Percentiles rank a stretch among this genome's conserved stretches.
phyloP scores from a whole-genome alignment of 768 basidiomycete species.

The Leucosporidium yakuticum region DNA sequence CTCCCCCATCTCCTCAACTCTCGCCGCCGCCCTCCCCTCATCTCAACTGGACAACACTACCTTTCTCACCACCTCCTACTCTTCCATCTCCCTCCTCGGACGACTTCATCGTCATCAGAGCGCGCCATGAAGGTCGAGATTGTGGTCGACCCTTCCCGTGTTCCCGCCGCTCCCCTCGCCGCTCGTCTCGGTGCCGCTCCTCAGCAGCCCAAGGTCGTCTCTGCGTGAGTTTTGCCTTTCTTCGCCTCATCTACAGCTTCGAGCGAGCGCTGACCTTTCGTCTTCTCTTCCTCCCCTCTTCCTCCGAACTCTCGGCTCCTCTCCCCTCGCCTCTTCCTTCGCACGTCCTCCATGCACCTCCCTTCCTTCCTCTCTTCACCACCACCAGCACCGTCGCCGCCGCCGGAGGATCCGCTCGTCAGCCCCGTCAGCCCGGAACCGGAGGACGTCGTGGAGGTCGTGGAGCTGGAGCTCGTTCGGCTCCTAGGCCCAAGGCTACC shows the following conservation, averaged over 20 bases:
- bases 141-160: slow-evolving; percentile 71
- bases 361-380: slow-evolving; percentile 32
- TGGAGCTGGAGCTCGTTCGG: slow-evolving; percentile 49
- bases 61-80: not conserved
- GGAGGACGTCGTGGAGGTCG: slow-evolving; percentile 49
- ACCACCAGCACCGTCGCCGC: slow-evolving; percentile 39
- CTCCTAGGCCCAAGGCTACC: slow-evolving; percentile 61
- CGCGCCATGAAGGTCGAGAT: slow-evolving; percentile 99
- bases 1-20: slow-evolving; percentile 20
- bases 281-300: slow-evolving; percentile 13
- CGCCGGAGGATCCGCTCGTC: slow-evolving; percentile 13
- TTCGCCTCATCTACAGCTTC: slow-evolving; percentile 37
- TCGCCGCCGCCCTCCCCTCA: not conserved
- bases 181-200: slow-evolving; percentile 75
- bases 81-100: not conserved
- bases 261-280: slow-evolving; percentile 6
- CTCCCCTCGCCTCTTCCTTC: not conserved
- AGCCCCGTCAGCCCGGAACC: slow-evolving; percentile 38
- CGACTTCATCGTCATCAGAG: slow-evolving; percentile 52
- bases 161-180: slow-evolving; percentile 59
- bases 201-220: slow-evolving; percentile 27
- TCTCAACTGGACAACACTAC: not conserved
- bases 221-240: slow-evolving; percentile 15
- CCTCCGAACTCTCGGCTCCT: slow-evolving; percentile 40
- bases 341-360: too few relatives aligned